Percentiles rank a stretch among this genome's conserved stretches.
Conservation (phyloP, 2,329 filamentous ascomycete genomes). For the Diaporthe aspalathi region DNA sequence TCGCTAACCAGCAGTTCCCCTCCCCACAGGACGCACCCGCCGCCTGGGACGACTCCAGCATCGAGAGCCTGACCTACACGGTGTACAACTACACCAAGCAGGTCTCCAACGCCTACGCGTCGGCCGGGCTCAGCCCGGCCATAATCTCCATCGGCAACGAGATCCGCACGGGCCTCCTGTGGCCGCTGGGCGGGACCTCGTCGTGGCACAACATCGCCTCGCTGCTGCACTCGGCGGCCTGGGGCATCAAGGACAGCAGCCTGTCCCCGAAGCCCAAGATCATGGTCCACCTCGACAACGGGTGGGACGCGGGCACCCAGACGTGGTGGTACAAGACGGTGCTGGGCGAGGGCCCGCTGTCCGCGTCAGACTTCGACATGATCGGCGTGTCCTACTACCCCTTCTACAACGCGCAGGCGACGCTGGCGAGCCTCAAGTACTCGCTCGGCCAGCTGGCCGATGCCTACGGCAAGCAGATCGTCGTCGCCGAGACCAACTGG, state of each 20-base stretch:
- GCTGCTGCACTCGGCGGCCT: slow-evolving; percentile 72
- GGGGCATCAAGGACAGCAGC: slow-evolving; percentile 72
- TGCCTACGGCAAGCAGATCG: slow-evolving; percentile 72
- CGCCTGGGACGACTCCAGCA: slow-evolving; percentile 68
- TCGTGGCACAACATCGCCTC: slow-evolving; percentile 70
- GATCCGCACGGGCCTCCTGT: slow-evolving; percentile 75
- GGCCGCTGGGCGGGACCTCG: slow-evolving; percentile 70
- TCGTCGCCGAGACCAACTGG: slow-evolving; percentile 79
- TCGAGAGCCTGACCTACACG: slow-evolving; percentile 68
- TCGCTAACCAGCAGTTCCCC: not conserved
- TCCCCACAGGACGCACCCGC: slow-evolving; percentile 59
- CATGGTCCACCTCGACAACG: slow-evolving; percentile 81
- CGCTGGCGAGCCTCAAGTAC: slow-evolving; percentile 65
- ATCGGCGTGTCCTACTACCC: slow-evolving; percentile 81
- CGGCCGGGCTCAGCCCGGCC: slow-evolving; percentile 63
- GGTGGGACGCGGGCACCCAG: slow-evolving; percentile 77
- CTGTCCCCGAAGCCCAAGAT: slow-evolving; percentile 72
- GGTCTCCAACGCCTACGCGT: slow-evolving; percentile 71
- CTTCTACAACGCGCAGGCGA: slow-evolving; percentile 72
- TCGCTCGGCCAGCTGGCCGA: slow-evolving; percentile 69
- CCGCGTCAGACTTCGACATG: slow-evolving; percentile 71
- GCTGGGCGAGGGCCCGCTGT: slow-evolving; percentile 61
- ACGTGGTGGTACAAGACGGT: slow-evolving; percentile 69
- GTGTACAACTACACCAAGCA: slow-evolving; percentile 76
- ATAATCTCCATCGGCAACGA: slow-evolving; percentile 81